phyloP scores from a whole-genome alignment of 306 rosid genomes.

The Acacia acuminata region DNA sequence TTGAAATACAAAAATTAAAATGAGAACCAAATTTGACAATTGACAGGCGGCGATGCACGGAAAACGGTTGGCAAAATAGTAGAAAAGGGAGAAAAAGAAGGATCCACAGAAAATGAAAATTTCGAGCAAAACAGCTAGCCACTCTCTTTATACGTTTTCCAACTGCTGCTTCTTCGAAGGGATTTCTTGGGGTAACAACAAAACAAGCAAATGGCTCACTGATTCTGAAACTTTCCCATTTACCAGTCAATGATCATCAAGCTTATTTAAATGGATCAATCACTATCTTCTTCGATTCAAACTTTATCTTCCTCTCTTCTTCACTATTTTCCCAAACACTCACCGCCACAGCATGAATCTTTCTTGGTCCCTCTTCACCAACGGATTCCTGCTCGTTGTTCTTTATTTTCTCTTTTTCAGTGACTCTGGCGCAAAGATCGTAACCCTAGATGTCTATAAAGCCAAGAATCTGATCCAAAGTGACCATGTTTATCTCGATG shows the following conservation, averaged over 20 bases:
- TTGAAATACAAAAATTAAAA: too few species aligned
- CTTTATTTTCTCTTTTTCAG: constrained; percentile 41
- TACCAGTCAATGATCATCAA: constrained; percentile 1
- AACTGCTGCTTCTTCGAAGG: not conserved
- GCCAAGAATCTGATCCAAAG: constrained; percentile 58
- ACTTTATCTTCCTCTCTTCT: constrained; percentile 24
- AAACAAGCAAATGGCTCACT: constrained; percentile 21
- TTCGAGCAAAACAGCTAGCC: not conserved
- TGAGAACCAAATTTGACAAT: too few species aligned
- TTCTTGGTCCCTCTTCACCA: constrained; percentile 25
- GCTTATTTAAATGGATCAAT: not conserved
- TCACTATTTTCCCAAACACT: not conserved
- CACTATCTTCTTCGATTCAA: constrained; percentile 28
- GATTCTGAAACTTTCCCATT: not conserved
- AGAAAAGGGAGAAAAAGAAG: too few species aligned
- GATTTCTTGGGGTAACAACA: not conserved
- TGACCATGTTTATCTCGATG: constrained; percentile 70
- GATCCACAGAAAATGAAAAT: too few species aligned
- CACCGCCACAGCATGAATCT: constrained; percentile 27
- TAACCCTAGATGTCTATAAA: constrained; percentile 63
- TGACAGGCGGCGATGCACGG: too few species aligned
- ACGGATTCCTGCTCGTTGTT: constrained; percentile 27
- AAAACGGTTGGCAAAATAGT: too few species aligned
- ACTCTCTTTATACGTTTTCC: not conserved
- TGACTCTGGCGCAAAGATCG: constrained; percentile 45